Evolutionary conservation across 179 eudicot species (phyloP), one percentile per base, ranked within the genome.

Genomic region (Heliamphora pulchella): DNA sequence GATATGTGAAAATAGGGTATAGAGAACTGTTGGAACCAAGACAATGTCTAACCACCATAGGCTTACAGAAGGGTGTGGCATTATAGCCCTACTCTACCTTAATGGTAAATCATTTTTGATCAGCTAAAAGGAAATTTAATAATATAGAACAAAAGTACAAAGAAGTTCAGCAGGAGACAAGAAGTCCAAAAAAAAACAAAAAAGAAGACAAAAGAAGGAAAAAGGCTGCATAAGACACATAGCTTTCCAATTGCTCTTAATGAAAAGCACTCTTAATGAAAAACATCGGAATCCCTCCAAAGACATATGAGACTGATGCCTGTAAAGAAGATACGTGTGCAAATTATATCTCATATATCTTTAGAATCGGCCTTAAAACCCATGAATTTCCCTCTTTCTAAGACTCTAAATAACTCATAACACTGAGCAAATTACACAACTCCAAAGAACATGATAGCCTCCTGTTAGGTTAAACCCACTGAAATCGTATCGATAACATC

Each of bases 1-100:
- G 50, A 51, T 17, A 20, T 51, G 59, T 22, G 17, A n/a, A 20
- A 73, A 53, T 22, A 15, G 59, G 51, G 46, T 22, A 10, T 39
- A 51, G 39, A 7, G 75, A 72, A 13, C 75, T 13, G n/a, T 2
- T 55, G 64, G 5, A 61, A 15, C 18, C 64, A 61, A 61, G 22
- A 51, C 31, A 72, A 72, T 51, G 61, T 10, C 43, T 72, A 72
- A 72, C 46, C 76, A 51, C 76, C 61, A 71, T 51, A 73, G 61
- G 46, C 76, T 73, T 73, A 53, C 18, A 68, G 6, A 53, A 20
- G 53, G 58, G 57, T n/a, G 57, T 48, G 57, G 41, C 39, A 41
- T 71, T 43, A 48, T 41, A 18, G 0, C 53, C 22, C 14, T 47
- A 18, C 58, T 50, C 57, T n/a, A 47, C 13, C 15, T 71, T 10